A percentile compares a stretch with the other conserved stretches of the same genome.
phyloP scores from a whole-genome alignment of 805 yeast species.

The Teunomyces gatunensis region DNA sequence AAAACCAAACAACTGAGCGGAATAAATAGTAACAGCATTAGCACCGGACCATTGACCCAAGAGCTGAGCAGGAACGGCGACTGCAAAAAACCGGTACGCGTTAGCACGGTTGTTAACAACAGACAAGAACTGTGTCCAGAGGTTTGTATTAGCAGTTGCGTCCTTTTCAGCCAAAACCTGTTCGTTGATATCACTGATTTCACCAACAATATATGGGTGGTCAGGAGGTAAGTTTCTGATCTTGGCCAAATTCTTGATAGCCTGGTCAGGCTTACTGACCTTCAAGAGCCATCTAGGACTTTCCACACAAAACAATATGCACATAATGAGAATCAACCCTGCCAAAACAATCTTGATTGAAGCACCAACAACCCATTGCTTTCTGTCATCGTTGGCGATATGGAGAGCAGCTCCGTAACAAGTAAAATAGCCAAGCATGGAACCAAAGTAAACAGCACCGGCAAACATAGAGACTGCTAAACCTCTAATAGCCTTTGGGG shows the following conservation, averaged over 20 bases:
- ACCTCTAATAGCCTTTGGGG: slow-evolving; percentile 23
- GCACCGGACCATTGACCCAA: slow-evolving; percentile 28
- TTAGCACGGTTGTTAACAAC: slow-evolving; percentile 16
- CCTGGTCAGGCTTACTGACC: slow-evolving; percentile 16
- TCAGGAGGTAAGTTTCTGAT: slow-evolving; percentile 19
- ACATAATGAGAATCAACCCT: slow-evolving; percentile 18
- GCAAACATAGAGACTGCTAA: slow-evolving; percentile 21
- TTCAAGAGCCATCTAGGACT: slow-evolving; percentile 25
- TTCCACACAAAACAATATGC: slow-evolving; percentile 18
- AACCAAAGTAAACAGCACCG: slow-evolving; percentile 25
- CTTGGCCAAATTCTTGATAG: slow-evolving; percentile 17
- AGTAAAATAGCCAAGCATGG: slow-evolving; percentile 20
- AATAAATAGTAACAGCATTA: slow-evolving; percentile 24
- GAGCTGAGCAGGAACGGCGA: slow-evolving; percentile 17
- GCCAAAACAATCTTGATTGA: slow-evolving; percentile 20
- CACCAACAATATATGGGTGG: slow-evolving; percentile 23
- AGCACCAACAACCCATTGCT: slow-evolving; percentile 21
- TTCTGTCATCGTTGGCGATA: slow-evolving; percentile 11
- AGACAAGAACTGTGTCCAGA: slow-evolving; percentile 13
- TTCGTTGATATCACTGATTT: slow-evolving; percentile 22
- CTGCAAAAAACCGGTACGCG: slow-evolving; percentile 20
- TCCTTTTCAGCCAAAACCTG: slow-evolving; percentile 18
- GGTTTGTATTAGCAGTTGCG: slow-evolving; percentile 13
- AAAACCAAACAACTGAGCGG: slow-evolving; percentile 20
- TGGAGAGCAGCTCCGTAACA: slow-evolving; percentile 50